Percentiles rank a stretch among this genome's conserved stretches.
These are phyloP conservation scores for Lumnitzera racemosa DNA, from an alignment of 345 rosid genomes.

Conservation along the genomic window DNA sequence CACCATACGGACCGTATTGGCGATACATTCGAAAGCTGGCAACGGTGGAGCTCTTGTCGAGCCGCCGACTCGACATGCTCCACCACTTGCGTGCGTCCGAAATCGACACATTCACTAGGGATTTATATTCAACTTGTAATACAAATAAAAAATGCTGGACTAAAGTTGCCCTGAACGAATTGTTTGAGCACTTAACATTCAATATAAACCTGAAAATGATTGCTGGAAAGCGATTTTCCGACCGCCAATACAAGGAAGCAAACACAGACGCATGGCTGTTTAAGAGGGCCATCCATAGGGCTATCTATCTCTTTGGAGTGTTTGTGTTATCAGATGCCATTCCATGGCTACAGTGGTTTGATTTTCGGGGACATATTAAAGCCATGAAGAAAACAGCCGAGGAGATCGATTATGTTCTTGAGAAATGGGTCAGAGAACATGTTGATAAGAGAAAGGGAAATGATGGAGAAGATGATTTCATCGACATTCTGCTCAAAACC, in stretches of 20 bases:
- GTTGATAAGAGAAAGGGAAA: constrained; percentile 1
- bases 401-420: constrained; percentile 12
- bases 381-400: constrained; percentile 14
- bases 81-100: constrained; percentile 3
- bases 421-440: constrained; percentile 15
- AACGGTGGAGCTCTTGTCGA: constrained; percentile 11
- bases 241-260: not conserved
- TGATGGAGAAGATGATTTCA: constrained; percentile 5
- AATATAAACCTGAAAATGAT: constrained; percentile 10
- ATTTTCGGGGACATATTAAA: constrained; percentile 14
- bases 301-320: constrained; percentile 7
- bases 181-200: constrained; percentile 6
- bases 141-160: not conserved
- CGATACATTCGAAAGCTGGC: constrained; percentile 6
- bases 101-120: constrained; percentile 8
- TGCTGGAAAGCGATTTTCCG: constrained; percentile 9
- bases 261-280: constrained; percentile 10
- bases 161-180: constrained; percentile 1
- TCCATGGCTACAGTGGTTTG: constrained; percentile 12
- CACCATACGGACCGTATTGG: constrained; percentile 12
- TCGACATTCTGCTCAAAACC: constrained; percentile 8
- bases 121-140: not conserved
- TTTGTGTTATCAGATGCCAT: constrained; percentile 14
- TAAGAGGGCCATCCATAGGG: constrained; percentile 1
- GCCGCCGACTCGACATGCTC: constrained; percentile 9